Conservation (phyloP, 2,329 filamentous ascomycete species). For the Conoideocrella luteorostrata region DNA sequence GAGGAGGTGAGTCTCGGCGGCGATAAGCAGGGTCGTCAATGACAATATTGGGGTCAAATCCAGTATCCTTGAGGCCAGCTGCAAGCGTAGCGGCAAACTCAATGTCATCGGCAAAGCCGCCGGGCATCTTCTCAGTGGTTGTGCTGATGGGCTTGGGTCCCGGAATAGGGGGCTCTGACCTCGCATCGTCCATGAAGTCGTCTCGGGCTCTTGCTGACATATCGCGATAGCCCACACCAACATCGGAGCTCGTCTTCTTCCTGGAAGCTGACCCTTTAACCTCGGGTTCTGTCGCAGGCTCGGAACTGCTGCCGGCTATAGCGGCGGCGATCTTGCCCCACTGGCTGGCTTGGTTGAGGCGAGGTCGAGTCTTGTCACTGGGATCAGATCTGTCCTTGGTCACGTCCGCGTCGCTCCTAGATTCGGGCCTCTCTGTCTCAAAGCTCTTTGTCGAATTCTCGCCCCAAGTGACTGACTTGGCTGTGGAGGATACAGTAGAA, state of each 20-base stretch:
- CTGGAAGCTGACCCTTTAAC: constrained; percentile 11
- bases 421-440: constrained; percentile 52
- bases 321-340: constrained; percentile 50
- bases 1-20: constrained; percentile 57
- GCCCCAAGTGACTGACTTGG: constrained; percentile 59
- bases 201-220: constrained; percentile 14
- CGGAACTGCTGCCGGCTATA: constrained; percentile 35
- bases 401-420: constrained; percentile 24
- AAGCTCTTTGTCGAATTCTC: constrained; percentile 59
- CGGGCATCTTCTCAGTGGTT: constrained; percentile 50
- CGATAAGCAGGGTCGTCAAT: constrained; percentile 60
- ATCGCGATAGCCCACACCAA: constrained; percentile 12
- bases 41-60: constrained; percentile 65
- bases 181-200: constrained; percentile 30
- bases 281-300: constrained; percentile 28
- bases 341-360: constrained; percentile 33
- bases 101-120: constrained; percentile 59
- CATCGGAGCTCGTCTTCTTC: constrained; percentile 8
- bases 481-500: constrained; percentile 24
- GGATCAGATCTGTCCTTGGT: constrained; percentile 18
- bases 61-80: constrained; percentile 61
- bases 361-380: constrained; percentile 26
- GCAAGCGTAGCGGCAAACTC: constrained; percentile 65
- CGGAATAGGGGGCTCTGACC: constrained; percentile 41
- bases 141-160: constrained; percentile 51